Evolutionary conservation across 108 stramenopile genomes (phyloP).

Genomic region (Skeletonema marinoi): DNA sequence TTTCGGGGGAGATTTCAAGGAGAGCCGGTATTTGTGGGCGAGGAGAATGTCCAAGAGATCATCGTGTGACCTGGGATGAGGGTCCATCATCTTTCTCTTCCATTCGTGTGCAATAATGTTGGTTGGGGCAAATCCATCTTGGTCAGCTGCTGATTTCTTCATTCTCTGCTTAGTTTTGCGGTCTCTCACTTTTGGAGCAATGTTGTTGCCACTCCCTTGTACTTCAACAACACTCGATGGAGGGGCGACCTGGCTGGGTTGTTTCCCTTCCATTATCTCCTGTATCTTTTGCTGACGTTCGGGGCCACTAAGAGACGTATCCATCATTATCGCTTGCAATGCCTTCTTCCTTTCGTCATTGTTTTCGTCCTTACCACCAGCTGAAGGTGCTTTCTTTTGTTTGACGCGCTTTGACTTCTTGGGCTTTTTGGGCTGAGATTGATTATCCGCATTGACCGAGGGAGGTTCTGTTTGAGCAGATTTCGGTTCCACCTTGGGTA

Average conservation of each 20-base stretch:
- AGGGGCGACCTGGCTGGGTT: neutral
- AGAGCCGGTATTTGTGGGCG: slow-evolving; percentile 65
- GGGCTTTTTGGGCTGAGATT: neutral
- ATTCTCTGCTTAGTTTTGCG: neutral
- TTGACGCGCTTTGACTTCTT: neutral
- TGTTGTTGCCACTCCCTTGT: neutral
- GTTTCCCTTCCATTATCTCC: slow-evolving; percentile 22
- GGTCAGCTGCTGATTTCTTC: neutral
- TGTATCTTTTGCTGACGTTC: slow-evolving; percentile 26
- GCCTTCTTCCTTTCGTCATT: slow-evolving; percentile 8
- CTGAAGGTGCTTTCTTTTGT: slow-evolving; percentile 5
- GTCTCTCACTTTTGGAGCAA: neutral
- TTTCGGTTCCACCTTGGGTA: slow-evolving; percentile 5
- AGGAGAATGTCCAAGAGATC: slow-evolving; percentile 57
- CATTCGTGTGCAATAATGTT: slow-evolving; percentile 23
- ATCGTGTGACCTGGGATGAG: slow-evolving; percentile 33
- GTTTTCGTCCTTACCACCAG: slow-evolving; percentile 2
- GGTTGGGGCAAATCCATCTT: neutral
- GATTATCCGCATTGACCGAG: slow-evolving; percentile 29
- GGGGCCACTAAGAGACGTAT: slow-evolving; percentile 6
- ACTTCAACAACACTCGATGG: neutral
- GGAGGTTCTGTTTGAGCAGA: slow-evolving; percentile 44
- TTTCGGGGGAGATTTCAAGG: slow-evolving; percentile 54
- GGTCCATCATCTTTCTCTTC: slow-evolving; percentile 24
- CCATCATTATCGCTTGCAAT: slow-evolving; percentile 15